These are phyloP conservation scores for Bipolaris bicolor DNA, from an alignment of 2,329 filamentous ascomycete species.

Conservation along the genomic window DNA sequence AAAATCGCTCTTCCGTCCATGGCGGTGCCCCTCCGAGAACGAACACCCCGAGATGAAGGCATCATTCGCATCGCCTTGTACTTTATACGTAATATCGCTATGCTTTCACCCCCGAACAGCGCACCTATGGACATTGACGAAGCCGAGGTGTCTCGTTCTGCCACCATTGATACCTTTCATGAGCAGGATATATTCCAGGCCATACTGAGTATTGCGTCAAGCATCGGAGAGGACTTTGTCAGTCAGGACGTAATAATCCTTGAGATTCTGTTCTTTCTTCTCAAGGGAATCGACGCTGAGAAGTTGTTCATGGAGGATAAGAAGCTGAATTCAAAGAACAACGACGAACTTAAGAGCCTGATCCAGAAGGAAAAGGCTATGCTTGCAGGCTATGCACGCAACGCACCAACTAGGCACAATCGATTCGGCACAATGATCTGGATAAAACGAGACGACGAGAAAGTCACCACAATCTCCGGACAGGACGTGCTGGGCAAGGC, in stretches of 20 bases:
- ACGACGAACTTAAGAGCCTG: slow-evolving; percentile 74
- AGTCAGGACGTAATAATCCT: slow-evolving; percentile 87
- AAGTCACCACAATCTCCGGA: slow-evolving; percentile 84
- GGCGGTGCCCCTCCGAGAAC: slow-evolving; percentile 76
- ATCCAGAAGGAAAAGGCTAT: slow-evolving; percentile 86
- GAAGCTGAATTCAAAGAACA: slow-evolving; percentile 71
- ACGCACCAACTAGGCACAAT: slow-evolving; percentile 85
- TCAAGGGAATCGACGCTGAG: slow-evolving; percentile 85
- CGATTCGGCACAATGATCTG: slow-evolving; percentile 97
- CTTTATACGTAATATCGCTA: slow-evolving; percentile 84
- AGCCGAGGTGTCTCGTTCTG: slow-evolving; percentile 83
- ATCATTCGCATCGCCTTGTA: slow-evolving; percentile 91
- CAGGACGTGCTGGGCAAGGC: slow-evolving; percentile 81
- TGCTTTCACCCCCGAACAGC: slow-evolving; percentile 77
- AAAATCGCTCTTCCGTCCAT: slow-evolving; percentile 85
- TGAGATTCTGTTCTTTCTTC: slow-evolving; percentile 88
- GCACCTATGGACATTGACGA: slow-evolving; percentile 85
- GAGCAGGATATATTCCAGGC: slow-evolving; percentile 89
- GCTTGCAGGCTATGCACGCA: slow-evolving; percentile 75
- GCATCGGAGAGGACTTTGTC: slow-evolving; percentile 91
- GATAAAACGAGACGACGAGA: slow-evolving; percentile 85
- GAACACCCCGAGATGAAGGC: slow-evolving; percentile 80
- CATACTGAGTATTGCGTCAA: slow-evolving; percentile 84
- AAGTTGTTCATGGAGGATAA: slow-evolving; percentile 85
- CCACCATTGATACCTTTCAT: slow-evolving; percentile 86